These are phyloP conservation scores for Termitomyces sp. DNA, from an alignment of 768 basidiomycete genomes.

Conservation along the genomic window DNA sequence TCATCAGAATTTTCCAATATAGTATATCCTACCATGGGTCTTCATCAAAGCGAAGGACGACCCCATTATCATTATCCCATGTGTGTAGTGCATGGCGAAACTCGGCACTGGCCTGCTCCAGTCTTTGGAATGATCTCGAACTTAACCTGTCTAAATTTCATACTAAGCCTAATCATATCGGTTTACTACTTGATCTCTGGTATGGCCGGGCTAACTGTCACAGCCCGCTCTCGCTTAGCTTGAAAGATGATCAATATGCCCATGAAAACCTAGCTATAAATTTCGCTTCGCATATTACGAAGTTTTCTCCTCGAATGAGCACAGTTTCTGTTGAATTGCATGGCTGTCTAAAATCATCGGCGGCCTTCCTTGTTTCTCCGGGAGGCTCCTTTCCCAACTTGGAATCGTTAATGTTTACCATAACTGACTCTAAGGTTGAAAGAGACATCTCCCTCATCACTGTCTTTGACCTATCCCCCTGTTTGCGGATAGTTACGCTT, in stretches of 20 bases:
- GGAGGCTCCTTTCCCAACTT: not conserved
- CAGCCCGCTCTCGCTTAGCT: not conserved
- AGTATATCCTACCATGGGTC: not conserved
- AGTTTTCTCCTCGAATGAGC: not conserved
- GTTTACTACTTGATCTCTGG: not conserved
- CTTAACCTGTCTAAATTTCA: not conserved
- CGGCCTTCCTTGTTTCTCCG: not conserved
- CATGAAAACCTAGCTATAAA: not conserved
- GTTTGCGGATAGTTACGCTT: not conserved
- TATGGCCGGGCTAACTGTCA: not conserved
- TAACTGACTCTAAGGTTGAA: not conserved
- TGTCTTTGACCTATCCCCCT: not conserved
- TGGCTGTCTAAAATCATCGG: not conserved
- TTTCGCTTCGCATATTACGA: not conserved
- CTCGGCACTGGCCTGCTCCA: not conserved
- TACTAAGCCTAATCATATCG: not conserved
- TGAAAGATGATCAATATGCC: not conserved
- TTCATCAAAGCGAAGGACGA: not conserved
- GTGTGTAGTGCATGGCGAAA: constrained; percentile 3
- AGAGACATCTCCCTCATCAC: not conserved
- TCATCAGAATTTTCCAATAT: not conserved
- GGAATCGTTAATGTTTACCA: not conserved
- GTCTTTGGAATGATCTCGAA: not conserved
- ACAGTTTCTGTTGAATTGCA: not conserved
- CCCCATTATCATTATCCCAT: not conserved